Evolutionary conservation across 495 filamentous ascomycete genomes (phyloP).

Genomic region (Extremus antarcticus): DNA sequence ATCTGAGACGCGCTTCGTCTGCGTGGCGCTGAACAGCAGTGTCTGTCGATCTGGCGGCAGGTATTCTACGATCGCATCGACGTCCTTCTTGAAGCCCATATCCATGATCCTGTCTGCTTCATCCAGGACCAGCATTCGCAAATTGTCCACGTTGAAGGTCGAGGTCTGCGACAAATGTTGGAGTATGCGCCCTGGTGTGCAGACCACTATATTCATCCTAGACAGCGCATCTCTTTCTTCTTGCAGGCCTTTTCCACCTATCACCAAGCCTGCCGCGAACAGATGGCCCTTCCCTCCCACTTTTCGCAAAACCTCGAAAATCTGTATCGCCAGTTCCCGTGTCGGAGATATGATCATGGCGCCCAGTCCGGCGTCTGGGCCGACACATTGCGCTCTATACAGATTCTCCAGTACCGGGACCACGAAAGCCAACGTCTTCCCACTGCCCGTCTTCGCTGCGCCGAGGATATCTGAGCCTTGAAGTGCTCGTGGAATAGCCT

Average conservation of each 20-base stretch:
- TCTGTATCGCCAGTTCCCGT: constrained; percentile 89
- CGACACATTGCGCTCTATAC: constrained; percentile 82
- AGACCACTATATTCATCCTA: constrained; percentile 96
- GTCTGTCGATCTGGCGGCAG: constrained; percentile 82
- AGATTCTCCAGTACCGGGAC: constrained; percentile 88
- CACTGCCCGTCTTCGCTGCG: constrained; percentile 91
- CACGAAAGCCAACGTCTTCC: constrained; percentile 91
- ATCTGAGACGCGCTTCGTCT: constrained; percentile 88
- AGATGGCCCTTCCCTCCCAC: constrained; percentile 72
- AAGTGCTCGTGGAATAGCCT: constrained; percentile 72
- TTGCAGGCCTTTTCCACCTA: constrained; percentile 82
- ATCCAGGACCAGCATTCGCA: constrained; percentile 89
- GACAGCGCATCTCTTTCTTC: constrained; percentile 80
- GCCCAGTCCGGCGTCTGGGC: constrained; percentile 73
- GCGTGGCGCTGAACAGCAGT: constrained; percentile 88
- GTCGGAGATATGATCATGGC: constrained; percentile 91
- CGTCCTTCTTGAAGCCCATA: constrained; percentile 86
- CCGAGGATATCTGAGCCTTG: constrained; percentile 86
- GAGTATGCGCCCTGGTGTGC: constrained; percentile 87
- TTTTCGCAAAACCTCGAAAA: constrained; percentile 88
- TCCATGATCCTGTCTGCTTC: constrained; percentile 96
- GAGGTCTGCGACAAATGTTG: constrained; percentile 95
- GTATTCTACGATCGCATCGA: constrained; percentile 91
- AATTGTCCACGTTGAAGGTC: constrained; percentile 74
- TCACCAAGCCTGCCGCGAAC: constrained; percentile 88